These are phyloP conservation scores for Aspergillus intermedius DNA, from an alignment of 2,329 filamentous ascomycete species.

Conservation along the genomic window DNA sequence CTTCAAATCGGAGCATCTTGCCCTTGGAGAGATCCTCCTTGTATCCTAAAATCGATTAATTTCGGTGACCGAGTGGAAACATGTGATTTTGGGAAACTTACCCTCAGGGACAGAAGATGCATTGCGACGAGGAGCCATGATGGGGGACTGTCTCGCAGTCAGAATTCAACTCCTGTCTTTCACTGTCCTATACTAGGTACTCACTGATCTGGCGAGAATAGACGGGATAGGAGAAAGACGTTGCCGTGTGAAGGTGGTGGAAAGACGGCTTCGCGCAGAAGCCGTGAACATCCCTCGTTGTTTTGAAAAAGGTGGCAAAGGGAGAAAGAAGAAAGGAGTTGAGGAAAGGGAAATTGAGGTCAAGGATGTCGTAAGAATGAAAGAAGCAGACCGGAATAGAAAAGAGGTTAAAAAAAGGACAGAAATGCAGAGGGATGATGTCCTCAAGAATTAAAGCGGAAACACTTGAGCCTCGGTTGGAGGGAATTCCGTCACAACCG, in stretches of 20 bases:
- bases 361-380: conserved; percentile 9
- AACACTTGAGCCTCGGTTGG: conserved; percentile 12
- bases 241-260: conserved; percentile 34
- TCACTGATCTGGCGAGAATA: conserved; percentile 26
- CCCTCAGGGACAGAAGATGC: conserved; percentile 42
- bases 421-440: background rate
- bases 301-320: conserved; percentile 8
- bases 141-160: conserved; percentile 23
- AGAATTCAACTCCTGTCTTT: conserved; percentile 1
- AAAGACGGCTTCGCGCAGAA: conserved; percentile 38
- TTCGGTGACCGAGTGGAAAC: conserved; percentile 2
- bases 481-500: conserved; percentile 9
- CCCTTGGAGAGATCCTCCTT: conserved; percentile 58
- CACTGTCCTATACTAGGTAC: background rate
- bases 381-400: conserved; percentile 6
- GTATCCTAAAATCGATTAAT: conserved; percentile 46
- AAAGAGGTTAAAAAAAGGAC: conserved; percentile 6
- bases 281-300: conserved; percentile 38
- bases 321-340: conserved; percentile 4
- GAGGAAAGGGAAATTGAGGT: conserved; percentile 5
- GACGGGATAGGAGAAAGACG: conserved; percentile 27
- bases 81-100: conserved; percentile 23
- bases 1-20: conserved; percentile 60
- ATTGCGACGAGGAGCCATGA: conserved; percentile 38
- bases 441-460: background rate